phyloP scores from a whole-genome alignment of 331 rosid species.

The Prunus yedoensis region DNA sequence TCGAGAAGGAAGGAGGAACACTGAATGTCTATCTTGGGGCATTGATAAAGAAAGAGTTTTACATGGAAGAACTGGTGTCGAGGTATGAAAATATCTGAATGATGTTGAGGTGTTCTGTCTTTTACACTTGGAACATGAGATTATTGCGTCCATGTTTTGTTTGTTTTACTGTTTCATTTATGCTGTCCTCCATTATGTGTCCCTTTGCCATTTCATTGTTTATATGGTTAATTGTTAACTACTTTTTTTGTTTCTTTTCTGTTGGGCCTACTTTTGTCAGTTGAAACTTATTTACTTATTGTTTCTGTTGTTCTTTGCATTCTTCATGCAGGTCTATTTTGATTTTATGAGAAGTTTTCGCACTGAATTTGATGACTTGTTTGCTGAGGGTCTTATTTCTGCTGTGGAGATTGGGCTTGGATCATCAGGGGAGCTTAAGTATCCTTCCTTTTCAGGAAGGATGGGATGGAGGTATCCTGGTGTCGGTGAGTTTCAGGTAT shows the following conservation, averaged over 20 bases:
- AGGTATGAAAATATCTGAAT: no score
- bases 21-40: no score
- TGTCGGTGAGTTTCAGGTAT: constrained; percentile 99
- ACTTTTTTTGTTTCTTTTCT: background rate
- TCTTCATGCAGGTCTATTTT: constrained; percentile 74
- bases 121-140: no score
- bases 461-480: constrained; percentile 99
- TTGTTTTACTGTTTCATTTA: no score
- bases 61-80: no score
- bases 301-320: constrained; percentile 24
- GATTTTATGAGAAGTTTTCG: constrained; percentile 98
- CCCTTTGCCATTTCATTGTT: background rate
- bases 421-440: constrained; percentile 90
- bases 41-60: no score
- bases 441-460: constrained; percentile 88
- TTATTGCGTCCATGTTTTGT: no score
- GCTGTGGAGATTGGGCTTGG: constrained; percentile 91
- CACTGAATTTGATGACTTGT: constrained; percentile 87
- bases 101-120: no score
- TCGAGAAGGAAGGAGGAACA: no score
- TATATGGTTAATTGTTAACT: background rate
- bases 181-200: no score
- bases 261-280: constrained; percentile 3
- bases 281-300: constrained; percentile 19
- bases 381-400: constrained; percentile 72